Conservation (phyloP, 169 alveolate species). For the Plasmodium coatneyi region DNA sequence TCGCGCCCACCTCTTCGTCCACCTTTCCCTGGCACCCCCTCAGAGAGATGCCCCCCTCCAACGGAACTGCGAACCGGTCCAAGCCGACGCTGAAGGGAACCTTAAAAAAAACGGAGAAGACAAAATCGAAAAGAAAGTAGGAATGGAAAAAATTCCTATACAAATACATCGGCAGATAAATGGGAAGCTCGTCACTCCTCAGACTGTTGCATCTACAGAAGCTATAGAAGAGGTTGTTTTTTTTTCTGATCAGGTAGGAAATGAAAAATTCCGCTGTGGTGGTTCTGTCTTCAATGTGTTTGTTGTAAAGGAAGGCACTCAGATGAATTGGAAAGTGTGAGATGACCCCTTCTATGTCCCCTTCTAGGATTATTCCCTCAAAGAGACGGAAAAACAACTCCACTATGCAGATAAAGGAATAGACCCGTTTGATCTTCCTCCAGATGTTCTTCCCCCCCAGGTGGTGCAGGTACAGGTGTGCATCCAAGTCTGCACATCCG, state of each 20-base stretch:
- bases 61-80: background rate
- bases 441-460: background rate
- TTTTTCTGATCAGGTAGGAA: constrained; percentile 42
- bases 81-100: background rate
- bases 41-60: background rate
- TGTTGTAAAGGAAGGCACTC: constrained; percentile 41
- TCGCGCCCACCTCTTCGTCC: background rate
- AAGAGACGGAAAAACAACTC: constrained; percentile 20
- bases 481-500: constrained; percentile 1
- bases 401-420: constrained; percentile 36
- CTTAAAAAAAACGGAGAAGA: constrained; percentile 22
- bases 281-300: constrained; percentile 56
- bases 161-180: constrained; percentile 39
- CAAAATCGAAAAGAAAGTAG: constrained; percentile 5
- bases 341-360: constrained; percentile 12
- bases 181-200: constrained; percentile 6
- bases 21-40: background rate
- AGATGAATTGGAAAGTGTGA: constrained; percentile 41
- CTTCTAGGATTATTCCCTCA: constrained; percentile 18
- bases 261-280: constrained; percentile 28
- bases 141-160: constrained; percentile 36
- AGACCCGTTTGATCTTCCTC: constrained; percentile 5
- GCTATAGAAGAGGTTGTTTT: constrained; percentile 1
- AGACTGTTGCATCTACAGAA: constrained; percentile 28
- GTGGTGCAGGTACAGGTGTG: constrained; percentile 15